Evolutionary conservation across 495 filamentous ascomycete genomes (phyloP), one percentile per base, ranked within the genome.

Genomic region (Cetradonia linearis): DNA sequence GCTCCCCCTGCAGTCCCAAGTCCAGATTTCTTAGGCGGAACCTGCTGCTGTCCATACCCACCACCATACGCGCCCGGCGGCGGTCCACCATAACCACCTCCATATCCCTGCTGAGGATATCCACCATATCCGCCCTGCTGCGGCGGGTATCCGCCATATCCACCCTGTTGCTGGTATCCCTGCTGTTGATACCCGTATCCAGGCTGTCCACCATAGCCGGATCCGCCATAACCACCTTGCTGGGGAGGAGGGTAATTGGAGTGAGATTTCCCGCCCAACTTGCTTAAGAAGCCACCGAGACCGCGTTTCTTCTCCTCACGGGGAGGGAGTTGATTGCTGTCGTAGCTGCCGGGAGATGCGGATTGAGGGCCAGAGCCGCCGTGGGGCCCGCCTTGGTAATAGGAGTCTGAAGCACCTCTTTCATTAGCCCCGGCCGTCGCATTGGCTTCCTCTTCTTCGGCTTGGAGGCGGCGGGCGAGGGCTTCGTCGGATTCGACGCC

Each of bases 391-490:
- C 58, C 62, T 3, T 67, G 66, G n/a, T 64, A 61, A 14, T 65
- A 67, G 9, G 20, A 63, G 13, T 70, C 66, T 37, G 28, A 20
- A 33, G 28, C 50, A 18, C 50, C 59, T 63, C 66, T n/a, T 56
- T 10, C 62, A 62, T 61, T 34, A 54, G 37, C 28, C 2, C 50
- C 36, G 40, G 18, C 47, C 44, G 37, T 63, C 63, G 34, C 81
- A 16, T 83, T 80, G 0, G 81, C 84, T 63, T 94, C 84, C 62
- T 94, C 78, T 72, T 94, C 89, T 66, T 94, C 86, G 30, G 84
- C 88, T 66, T 96, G 90, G 16, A 95, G 76, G 63, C 85, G 81
- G 23, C 85, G 81, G 10, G 91, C 90, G 2, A 90, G 76, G 2
- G 95, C 90, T 34, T 83, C 83, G 56, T 84, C 83, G 56, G 78